Percentiles rank a stretch among this genome's conserved stretches.
Evolutionary conservation across 106 monocot species (phyloP).

Genomic region (Dactylorhiza incarnata): DNA sequence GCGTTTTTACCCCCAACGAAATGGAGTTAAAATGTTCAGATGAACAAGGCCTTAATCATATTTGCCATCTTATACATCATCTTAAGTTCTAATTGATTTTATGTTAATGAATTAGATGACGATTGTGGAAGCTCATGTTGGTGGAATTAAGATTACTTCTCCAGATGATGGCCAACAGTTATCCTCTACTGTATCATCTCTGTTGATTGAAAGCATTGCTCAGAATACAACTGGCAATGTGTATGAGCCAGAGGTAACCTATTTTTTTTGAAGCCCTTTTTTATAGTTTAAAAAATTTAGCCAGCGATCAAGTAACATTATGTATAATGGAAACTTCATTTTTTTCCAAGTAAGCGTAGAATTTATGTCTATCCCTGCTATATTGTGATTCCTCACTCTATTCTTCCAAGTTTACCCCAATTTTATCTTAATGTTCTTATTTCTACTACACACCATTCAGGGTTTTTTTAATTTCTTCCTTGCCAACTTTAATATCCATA

Average conservation of each 20-base stretch:
- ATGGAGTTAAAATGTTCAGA: no score
- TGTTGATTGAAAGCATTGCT: constrained; percentile 83
- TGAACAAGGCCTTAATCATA: not conserved
- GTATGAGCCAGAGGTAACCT: constrained; percentile 64
- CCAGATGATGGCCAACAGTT: constrained; percentile 35
- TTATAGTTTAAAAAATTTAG: not conserved
- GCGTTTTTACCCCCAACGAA: no score
- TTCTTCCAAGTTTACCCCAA: not conserved
- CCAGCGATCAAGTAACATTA: not conserved
- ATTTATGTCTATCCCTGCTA: not conserved
- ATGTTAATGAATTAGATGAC: constrained; percentile 63
- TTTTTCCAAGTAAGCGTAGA: not conserved
- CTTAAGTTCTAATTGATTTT: constrained; percentile 7
- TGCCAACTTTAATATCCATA: not conserved
- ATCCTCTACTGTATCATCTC: constrained; percentile 31
- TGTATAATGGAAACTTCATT: not conserved
- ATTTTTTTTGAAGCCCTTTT: not conserved
- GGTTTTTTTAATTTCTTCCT: not conserved
- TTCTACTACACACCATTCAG: not conserved
- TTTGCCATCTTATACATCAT: not conserved
- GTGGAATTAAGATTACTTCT: constrained; percentile 46
- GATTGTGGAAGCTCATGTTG: constrained; percentile 70
- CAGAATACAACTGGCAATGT: constrained; percentile 86
- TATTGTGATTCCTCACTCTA: not conserved
- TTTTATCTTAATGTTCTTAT: not conserved